Percentiles rank a stretch among this genome's conserved stretches.
phyloP scores from a whole-genome alignment of 1,284 basidiomycete species.

The Hemileia vastatrix region DNA sequence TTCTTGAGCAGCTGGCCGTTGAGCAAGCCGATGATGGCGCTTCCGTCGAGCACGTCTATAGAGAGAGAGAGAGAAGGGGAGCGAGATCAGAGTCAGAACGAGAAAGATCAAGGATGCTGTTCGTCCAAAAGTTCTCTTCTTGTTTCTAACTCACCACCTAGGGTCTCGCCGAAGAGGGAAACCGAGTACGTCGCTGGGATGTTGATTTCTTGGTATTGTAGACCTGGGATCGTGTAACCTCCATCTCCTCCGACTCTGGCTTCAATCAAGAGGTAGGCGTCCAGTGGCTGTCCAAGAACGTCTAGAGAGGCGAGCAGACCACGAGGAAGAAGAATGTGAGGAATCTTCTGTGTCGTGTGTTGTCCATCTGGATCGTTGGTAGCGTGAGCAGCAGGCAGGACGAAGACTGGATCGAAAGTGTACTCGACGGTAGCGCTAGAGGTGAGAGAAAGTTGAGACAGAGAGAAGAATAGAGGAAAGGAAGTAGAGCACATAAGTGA shows the following conservation, averaged over 20 bases:
- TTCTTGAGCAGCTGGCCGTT: not conserved
- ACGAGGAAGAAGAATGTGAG: constrained; percentile 29
- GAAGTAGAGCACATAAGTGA: too few species aligned
- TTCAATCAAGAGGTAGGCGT: constrained; percentile 30
- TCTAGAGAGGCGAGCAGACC: constrained; percentile 29
- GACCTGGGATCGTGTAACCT: constrained; percentile 28
- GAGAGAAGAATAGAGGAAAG: too few species aligned
- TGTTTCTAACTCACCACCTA: not conserved
- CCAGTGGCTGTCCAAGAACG: constrained; percentile 30
- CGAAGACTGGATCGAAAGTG: constrained; percentile 26
- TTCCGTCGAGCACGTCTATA: not conserved
- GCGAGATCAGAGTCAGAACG: too few species aligned
- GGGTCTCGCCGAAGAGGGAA: not conserved
- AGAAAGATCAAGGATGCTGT: too few species aligned
- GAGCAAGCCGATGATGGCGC: not conserved
- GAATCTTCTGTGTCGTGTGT: constrained; percentile 23
- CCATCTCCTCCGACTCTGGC: constrained; percentile 23
- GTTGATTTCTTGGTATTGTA: constrained; percentile 32
- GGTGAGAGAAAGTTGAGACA: too few species aligned
- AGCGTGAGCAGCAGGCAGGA: not conserved
- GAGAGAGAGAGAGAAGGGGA: not conserved
- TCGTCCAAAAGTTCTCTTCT: not conserved
- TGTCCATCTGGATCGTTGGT: constrained; percentile 20
- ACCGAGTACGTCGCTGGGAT: constrained; percentile 3
- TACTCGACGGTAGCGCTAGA: constrained; percentile 18